phyloP scores from a whole-genome alignment of 2,329 filamentous ascomycete species.

The Neurospora sp. region DNA sequence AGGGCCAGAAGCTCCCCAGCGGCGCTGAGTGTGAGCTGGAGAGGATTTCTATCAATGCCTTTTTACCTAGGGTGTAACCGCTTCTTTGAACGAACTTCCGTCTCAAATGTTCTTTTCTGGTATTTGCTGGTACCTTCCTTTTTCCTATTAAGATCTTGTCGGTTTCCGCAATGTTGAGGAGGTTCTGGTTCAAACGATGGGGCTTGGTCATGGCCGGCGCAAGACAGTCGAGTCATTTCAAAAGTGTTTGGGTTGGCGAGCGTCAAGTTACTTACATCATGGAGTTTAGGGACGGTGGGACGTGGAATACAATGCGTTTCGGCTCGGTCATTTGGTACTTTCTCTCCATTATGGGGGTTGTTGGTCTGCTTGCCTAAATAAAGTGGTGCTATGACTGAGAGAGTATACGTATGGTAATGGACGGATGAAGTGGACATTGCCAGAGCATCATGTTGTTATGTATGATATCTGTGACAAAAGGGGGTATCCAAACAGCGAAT shows the following conservation, averaged over 20 bases:
- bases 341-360: background rate
- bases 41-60: constrained; percentile 64
- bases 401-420: background rate
- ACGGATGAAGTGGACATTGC: background rate
- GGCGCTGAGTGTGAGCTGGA: constrained; percentile 65
- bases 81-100: background rate
- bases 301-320: background rate
- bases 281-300: background rate
- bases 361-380: background rate
- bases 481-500: background rate
- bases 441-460: background rate
- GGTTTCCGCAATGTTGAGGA: background rate
- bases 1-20: constrained; percentile 43
- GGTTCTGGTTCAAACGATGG: background rate
- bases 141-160: background rate
- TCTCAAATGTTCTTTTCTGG: background rate
- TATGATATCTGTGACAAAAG: background rate
- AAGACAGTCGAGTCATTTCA: background rate
- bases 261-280: background rate
- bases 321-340: background rate
- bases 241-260: background rate
- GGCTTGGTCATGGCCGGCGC: background rate
- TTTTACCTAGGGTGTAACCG: constrained; percentile 45
- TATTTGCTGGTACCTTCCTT: background rate
- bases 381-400: background rate